Percentiles rank a stretch among this genome's conserved stretches.
These are phyloP conservation scores for Rhizopus stolonifer DNA, from an alignment of 371 early-diverging fungal species.

Conservation along the genomic window DNA sequence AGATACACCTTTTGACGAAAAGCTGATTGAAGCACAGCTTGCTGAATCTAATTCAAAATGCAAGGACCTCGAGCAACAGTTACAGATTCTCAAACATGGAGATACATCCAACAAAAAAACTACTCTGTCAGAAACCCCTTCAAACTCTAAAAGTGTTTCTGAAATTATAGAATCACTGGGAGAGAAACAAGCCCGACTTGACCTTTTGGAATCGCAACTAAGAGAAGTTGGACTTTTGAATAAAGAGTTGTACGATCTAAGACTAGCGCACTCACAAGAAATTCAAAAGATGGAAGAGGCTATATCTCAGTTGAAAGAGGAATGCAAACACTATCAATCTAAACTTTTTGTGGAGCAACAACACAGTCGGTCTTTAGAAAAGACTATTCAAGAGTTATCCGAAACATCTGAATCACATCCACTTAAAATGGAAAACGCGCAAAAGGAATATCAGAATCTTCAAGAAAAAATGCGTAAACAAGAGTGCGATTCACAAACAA, in stretches of 20 bases:
- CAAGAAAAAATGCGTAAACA: conserved; percentile 27
- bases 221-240: conserved; percentile 29
- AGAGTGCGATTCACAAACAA: conserved; percentile 22
- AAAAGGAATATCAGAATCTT: conserved; percentile 10
- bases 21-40: conserved; percentile 14
- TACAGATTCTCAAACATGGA: no score
- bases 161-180: conserved; percentile 13
- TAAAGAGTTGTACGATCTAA: conserved; percentile 16
- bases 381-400: conserved; percentile 9
- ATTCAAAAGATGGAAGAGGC: conserved; percentile 18
- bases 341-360: conserved; percentile 3
- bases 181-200: conserved; percentile 18
- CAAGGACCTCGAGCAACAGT: no score
- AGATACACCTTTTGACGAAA: neutral
- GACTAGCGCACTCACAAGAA: conserved; percentile 22
- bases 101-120: neutral
- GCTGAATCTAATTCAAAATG: conserved; percentile 17
- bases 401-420: conserved; percentile 8
- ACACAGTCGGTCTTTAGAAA: conserved; percentile 5
- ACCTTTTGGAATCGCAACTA: conserved; percentile 19
- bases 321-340: conserved; percentile 2
- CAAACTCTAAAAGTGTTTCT: conserved; percentile 7
- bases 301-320: conserved; percentile 6
- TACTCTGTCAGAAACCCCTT: neutral
- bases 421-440: conserved; percentile 13